Evolutionary conservation across 371 early-diverging fungal species (phyloP), one percentile per base, ranked within the genome.

Genomic region (Mortierella sp.): DNA sequence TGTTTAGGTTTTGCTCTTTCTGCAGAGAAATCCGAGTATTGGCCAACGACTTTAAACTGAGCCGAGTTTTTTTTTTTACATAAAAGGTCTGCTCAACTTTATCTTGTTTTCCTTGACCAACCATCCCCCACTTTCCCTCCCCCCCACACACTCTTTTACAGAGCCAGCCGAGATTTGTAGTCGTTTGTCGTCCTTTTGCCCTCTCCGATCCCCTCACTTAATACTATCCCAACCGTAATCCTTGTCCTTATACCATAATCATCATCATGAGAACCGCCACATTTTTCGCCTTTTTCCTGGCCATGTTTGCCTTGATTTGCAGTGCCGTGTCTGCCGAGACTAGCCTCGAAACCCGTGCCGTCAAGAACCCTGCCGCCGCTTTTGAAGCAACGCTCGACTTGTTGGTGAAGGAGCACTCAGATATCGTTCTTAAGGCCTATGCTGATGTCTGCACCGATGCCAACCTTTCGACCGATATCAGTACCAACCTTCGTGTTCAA

Each of bases 401-500:
- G 32, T 40, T 78, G 54, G 67, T 78, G 57, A 66, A 70, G 70
- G 67, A 68, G 16, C 63, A 78, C 32, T 26, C 73, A 39, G 55
- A 67, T 28, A 58, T 74, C 43, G 79, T 78, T 49, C 54, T 58
- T 62, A 78, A 73, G 67, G 79, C 74, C 67, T 78, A 62, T 67
- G 74, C 79, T 32, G 71, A 74, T 59, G 74, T 74, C 55, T 74
- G 73, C 71, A 73, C 73, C n/a, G 74, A 78, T 64, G 74, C 74
- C 26, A 63, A 70, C 45, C 35, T 78, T 9, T 54, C 57, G 35
- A 26, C 70, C 14, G 74, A 66, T 37, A 70, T 73, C 55, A 64
- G 51, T 18, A 67, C 70, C 59, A 52, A 70, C 59, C 51, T 78
- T 62, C 55, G 60, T 32, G 60, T 78, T 43, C 62, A 78, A 54